phyloP scores from a whole-genome alignment of 2,329 filamentous ascomycete species.

The Xylariaceae sp. region DNA sequence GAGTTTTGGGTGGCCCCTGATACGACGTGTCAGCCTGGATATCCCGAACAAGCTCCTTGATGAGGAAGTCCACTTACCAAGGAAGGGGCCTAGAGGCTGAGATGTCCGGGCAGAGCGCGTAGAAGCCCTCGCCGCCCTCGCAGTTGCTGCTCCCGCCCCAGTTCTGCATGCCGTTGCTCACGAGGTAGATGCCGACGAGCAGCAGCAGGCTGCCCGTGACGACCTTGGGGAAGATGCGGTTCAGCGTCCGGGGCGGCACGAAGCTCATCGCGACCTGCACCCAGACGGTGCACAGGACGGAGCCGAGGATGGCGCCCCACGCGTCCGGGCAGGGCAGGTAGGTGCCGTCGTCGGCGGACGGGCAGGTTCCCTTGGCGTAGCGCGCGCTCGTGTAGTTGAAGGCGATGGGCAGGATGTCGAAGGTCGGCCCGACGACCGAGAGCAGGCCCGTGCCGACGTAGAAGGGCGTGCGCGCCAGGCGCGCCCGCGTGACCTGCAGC shows the following conservation, averaged over 20 bases:
- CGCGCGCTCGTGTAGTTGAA: slow-evolving; percentile 54
- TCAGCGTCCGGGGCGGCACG: slow-evolving; percentile 50
- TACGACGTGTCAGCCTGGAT: not conserved
- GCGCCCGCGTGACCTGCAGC: slow-evolving; percentile 60
- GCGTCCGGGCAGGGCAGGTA: slow-evolving; percentile 56
- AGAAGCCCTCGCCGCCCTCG: slow-evolving; percentile 39
- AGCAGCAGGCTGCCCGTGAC: slow-evolving; percentile 62
- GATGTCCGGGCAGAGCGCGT: slow-evolving; percentile 49
- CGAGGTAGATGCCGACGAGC: slow-evolving; percentile 58
- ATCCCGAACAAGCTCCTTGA: not conserved
- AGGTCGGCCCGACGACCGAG: slow-evolving; percentile 61
- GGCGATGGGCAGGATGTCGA: slow-evolving; percentile 58
- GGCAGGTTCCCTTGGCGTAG: slow-evolving; percentile 58
- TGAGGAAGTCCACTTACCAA: slow-evolving; percentile 25
- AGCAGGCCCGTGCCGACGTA: slow-evolving; percentile 58
- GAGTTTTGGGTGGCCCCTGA: slow-evolving; percentile 49
- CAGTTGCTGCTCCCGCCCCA: slow-evolving; percentile 60
- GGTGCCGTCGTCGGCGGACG: slow-evolving; percentile 45
- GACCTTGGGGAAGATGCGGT: slow-evolving; percentile 59
- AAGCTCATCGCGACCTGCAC: slow-evolving; percentile 60
- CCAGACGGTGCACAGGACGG: slow-evolving; percentile 36
- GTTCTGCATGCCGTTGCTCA: slow-evolving; percentile 55
- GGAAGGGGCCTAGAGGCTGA: slow-evolving; percentile 52
- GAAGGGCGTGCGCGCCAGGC: slow-evolving; percentile 55
- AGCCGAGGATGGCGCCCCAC: slow-evolving; percentile 59